Conservation (phyloP, 2,329 filamentous ascomycete species). For the Massarina eburnea region DNA sequence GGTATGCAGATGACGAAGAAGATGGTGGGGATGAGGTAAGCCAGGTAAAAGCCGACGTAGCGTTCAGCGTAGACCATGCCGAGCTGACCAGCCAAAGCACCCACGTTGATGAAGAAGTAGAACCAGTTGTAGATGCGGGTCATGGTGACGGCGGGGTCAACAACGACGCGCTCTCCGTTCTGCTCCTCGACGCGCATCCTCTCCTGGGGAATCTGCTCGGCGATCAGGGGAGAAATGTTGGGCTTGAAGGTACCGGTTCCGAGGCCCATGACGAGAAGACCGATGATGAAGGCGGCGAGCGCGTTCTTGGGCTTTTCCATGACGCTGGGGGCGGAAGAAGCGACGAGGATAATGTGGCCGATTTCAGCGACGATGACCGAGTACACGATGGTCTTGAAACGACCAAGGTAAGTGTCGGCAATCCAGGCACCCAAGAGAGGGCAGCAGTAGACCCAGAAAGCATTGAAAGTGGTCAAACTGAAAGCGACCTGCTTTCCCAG, state of each 20-base stretch:
- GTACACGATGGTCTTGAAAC: conserved; percentile 61
- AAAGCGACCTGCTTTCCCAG: conserved; percentile 58
- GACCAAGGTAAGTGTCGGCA: conserved; percentile 62
- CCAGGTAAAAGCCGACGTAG: conserved; percentile 70
- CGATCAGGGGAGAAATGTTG: conserved; percentile 59
- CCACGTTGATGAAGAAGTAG: conserved; percentile 38
- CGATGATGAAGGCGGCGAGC: conserved; percentile 57
- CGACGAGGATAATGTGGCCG: conserved; percentile 57
- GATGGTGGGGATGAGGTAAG: conserved; percentile 67
- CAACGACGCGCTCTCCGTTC: conserved; percentile 61
- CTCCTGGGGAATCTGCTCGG: conserved; percentile 65
- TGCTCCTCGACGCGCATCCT: conserved; percentile 50
- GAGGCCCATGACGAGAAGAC: conserved; percentile 64
- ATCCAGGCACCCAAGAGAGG: conserved; percentile 61
- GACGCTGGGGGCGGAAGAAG: conserved; percentile 56
- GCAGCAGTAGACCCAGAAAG: conserved; percentile 60
- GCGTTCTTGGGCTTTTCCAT: conserved; percentile 52
- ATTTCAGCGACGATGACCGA: conserved; percentile 62
- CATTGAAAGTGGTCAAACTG: conserved; percentile 55
- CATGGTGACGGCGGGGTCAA: conserved; percentile 67
- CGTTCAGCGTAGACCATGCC: conserved; percentile 44
- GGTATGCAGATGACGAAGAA: conserved; percentile 63
- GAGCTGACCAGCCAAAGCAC: conserved; percentile 39
- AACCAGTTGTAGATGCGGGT: conserved; percentile 65
- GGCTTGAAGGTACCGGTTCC: conserved; percentile 72